A percentile compares a stretch with the other conserved stretches of the same genome.
Evolutionary conservation across 78 protist species (phyloP).

Genomic region (Dictyostelium capitatum): DNA sequence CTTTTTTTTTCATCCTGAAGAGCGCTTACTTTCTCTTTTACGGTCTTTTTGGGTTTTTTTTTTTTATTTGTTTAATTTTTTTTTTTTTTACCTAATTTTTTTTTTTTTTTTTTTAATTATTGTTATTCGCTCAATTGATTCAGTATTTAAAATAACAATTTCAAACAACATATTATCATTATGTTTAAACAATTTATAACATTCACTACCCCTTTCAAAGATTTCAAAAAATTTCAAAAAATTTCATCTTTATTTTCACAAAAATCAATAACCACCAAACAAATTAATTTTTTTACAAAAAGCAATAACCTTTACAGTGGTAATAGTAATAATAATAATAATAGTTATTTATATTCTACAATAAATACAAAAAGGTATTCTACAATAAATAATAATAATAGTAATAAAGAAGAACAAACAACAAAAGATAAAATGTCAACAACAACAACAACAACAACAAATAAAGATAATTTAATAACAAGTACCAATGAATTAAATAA

Average conservation of each 20-base stretch:
- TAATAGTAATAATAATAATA: not conserved
- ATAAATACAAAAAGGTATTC: not conserved
- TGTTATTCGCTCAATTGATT: too few species aligned
- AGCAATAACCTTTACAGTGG: not conserved
- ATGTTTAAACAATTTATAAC: too few species aligned
- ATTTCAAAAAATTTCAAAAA: not conserved
- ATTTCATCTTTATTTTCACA: not conserved
- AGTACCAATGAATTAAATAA: not conserved
- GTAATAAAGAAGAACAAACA: not conserved
- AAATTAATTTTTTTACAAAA: not conserved
- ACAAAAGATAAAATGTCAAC: not conserved
- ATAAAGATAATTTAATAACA: not conserved
- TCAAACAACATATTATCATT: not conserved
- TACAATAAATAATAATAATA: not conserved
- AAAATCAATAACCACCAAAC: not conserved
- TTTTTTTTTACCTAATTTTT: too few species aligned
- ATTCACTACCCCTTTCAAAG: not conserved
- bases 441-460: constrained; percentile 1
- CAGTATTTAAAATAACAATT: too few species aligned
- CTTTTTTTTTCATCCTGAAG: too few species aligned
- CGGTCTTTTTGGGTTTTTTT: too few species aligned
- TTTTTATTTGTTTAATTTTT: too few species aligned
- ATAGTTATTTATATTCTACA: not conserved
- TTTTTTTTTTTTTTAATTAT: too few species aligned
- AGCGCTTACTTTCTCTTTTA: too few species aligned